Conservation (phyloP, 2,329 filamentous ascomycete genomes). For the Didymosphaeria variabile region DNA sequence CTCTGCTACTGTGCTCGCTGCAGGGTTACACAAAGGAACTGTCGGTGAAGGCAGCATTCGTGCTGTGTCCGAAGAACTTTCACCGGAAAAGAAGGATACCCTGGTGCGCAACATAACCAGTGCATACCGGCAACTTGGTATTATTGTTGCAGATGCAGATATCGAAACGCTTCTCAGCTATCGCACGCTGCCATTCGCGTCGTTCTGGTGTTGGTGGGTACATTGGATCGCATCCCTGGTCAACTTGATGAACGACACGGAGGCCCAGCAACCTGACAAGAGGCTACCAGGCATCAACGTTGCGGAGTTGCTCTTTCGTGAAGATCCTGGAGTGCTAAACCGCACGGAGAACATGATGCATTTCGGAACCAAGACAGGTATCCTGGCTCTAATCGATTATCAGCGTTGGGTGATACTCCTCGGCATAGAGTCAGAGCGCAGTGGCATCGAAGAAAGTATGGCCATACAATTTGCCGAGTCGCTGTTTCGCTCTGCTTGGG, state of each 20-base stretch:
- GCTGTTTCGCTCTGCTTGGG: constrained; percentile 13
- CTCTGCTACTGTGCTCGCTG: not conserved
- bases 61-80: not conserved
- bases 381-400: constrained; percentile 9
- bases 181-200: constrained; percentile 7
- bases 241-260: not conserved
- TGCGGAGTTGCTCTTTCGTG: not conserved
- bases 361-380: constrained; percentile 1
- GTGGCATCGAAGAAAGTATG: not conserved
- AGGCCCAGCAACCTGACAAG: not conserved
- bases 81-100: not conserved
- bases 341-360: not conserved
- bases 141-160: not conserved
- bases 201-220: constrained; percentile 15
- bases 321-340: not conserved
- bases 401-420: constrained; percentile 3
- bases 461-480: not conserved
- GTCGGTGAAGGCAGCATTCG: not conserved
- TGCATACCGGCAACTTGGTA: not conserved
- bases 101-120: not conserved
- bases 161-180: constrained; percentile 1
- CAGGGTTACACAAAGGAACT: constrained; percentile 6
- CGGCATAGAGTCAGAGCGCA: not conserved
- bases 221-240: constrained; percentile 10
- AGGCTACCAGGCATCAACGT: not conserved